Evolutionary conservation across 306 rosid species (phyloP), one percentile per base, ranked within the genome.

Genomic region (Rosa multiflora): DNA sequence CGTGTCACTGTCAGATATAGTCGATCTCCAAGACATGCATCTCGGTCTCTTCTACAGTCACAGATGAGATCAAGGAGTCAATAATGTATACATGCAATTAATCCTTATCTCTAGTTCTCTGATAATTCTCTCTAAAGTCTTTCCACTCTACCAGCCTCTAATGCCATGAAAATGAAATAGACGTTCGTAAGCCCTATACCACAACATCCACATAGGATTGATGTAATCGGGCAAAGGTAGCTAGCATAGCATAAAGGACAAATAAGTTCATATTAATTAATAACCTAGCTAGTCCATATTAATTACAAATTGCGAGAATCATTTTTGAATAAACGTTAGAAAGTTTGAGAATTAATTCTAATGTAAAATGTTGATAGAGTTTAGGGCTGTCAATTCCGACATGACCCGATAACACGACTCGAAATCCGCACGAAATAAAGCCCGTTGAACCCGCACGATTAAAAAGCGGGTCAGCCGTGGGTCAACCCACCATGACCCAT

Each of bases 111-210:
- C 64, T 8, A 6, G 14, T 26, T 55, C 67, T 74, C n/a, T 42
- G 55, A 37, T 66, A 32, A 7, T 66, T 74, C 78, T 39, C 70
- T 48, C n/a, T 20, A 13, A 74, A 26, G 53, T 42, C 78, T 59
- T 58, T 39, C 40, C 42, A 43, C 78, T 66, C 64, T 53, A 74
- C 70, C 69, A 74, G 40, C 42, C 35, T 3, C 37, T 10, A 23
- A 10, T 10, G 39, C 37, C 67, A 61, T 26, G 29, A 10, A 61
- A 5, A 10, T 59, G 67, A 26, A 61, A 39, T 26, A 61, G 4
- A 10, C 67, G 18, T 10, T 11, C 17, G 67, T 61, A 5, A 61
- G 66, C 64, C 35, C 64, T 58, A 21, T 21, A 21, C 66, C 37
- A 59, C 15, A 9, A 23, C 0, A 59, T 23, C 66, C 66, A 59